phyloP scores from a whole-genome alignment of 1,284 basidiomycete genomes.

The Singerocomus inundabilis region DNA sequence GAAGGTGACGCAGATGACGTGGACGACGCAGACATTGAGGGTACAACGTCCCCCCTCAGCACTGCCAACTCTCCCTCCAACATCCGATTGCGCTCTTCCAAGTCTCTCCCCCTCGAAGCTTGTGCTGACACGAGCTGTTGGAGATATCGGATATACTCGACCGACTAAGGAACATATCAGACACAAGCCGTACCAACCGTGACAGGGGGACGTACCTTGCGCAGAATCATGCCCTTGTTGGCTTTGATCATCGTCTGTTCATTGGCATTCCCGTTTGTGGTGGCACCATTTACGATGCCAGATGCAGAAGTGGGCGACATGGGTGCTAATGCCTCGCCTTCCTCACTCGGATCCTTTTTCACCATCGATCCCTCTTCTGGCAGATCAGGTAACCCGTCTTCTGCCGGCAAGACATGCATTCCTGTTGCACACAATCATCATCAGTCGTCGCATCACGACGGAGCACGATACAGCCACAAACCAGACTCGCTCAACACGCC shows the following conservation, averaged over 20 bases:
- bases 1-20: slow-evolving; percentile 21
- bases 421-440: slow-evolving; percentile 2
- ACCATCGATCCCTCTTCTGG: slow-evolving; percentile 32
- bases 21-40: slow-evolving; percentile 12
- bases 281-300: slow-evolving; percentile 1
- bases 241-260: slow-evolving; percentile 58
- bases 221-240: slow-evolving; percentile 87
- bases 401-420: slow-evolving; percentile 27
- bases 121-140: slow-evolving; percentile 81
- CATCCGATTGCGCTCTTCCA: slow-evolving; percentile 48
- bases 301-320: slow-evolving; percentile 16
- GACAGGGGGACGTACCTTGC: slow-evolving; percentile 45
- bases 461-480: slow-evolving; percentile 5
- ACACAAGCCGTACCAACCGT: not conserved
- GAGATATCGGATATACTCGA: slow-evolving; percentile 85
- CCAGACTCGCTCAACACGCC: slow-evolving; percentile 24
- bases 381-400: slow-evolving; percentile 30
- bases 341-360: slow-evolving; percentile 35
- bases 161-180: slow-evolving; percentile 45
- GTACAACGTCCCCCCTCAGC: slow-evolving; percentile 17
- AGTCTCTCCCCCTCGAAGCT: slow-evolving; percentile 69
- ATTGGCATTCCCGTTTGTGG: not conserved
- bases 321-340: slow-evolving; percentile 20
- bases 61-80: slow-evolving; percentile 29
- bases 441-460: not conserved